Evolutionary conservation across 345 rosid genomes (phyloP), one percentile per base, ranked within the genome.

Genomic region (Raphanus sativus): DNA sequence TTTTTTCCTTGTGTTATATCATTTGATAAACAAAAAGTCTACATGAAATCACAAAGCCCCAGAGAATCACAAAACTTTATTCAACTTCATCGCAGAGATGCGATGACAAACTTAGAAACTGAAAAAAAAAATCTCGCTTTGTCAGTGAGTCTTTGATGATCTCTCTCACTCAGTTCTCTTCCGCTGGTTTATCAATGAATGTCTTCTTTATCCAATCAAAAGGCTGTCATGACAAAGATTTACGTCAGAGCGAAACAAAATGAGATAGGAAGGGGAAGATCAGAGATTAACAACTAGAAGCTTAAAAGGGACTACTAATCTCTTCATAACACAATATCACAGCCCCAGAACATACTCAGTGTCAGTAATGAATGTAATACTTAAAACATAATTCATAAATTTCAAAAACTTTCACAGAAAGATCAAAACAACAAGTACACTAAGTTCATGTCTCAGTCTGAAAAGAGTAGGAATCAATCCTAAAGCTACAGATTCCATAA

Each of bases 121-220:
- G 60, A 58, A 65, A 45, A 4, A 4, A 45, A 48, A 59, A 76
- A 28, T 30, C 58, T 67, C 75, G 66, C 45, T 21, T 69, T 60
- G 21, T 21, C 1, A 21, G 21, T 62, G 32, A 40, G 29, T 17
- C 38, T 6, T n/a, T 29, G 34, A 17, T 16, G 50, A 29, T 58
- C 9, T 9, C 12, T 48, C 52, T 11, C 40, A 36, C 65, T 86
- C 81, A 88, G 67, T 86, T 83, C 34, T 78, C 84, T 72, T 86
- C 87, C 1, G 86, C 1, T 72, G 77, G 86, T 75, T 88, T 91
- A 86, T 90, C 97, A 0, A 90, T 73, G 79, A 90, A 92, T 12
- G 98, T 92, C 87, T 82, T 95, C 89, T 87, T 90, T 70, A 95
- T 75, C 98, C 98, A 95, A 84, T 73, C 89, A 77, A 92, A 90